These are phyloP conservation scores for Xerophyta viscosa DNA, from an alignment of 106 monocot species.

Conservation along the genomic window DNA sequence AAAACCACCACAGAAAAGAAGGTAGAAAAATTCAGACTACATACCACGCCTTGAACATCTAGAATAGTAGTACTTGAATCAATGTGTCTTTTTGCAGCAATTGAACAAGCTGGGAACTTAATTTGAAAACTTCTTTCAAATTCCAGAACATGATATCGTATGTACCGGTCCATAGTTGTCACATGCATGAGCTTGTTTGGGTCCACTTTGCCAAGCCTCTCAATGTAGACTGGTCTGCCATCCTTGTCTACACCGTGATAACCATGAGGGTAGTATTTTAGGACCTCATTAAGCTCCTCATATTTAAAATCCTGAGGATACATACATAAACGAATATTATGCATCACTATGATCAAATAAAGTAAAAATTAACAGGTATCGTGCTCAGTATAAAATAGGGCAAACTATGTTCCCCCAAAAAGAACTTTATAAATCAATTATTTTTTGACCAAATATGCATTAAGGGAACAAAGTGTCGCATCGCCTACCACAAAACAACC, in stretches of 20 bases:
- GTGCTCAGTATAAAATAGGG: no score
- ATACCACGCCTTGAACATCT: slow-evolving; percentile 75
- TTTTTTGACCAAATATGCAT: no score
- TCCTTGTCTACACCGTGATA: slow-evolving; percentile 74
- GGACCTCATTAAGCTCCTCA: slow-evolving; percentile 39
- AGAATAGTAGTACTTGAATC: slow-evolving; percentile 80
- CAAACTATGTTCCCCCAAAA: no score
- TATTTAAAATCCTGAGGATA: slow-evolving; percentile 44
- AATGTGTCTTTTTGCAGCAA: slow-evolving; percentile 77
- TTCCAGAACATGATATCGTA: slow-evolving; percentile 56
- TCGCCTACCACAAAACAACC: no score
- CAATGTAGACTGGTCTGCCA: slow-evolving; percentile 66
- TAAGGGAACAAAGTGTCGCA: no score
- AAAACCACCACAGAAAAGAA: neutral
- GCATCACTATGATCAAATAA: no score
- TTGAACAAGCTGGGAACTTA: slow-evolving; percentile 75
- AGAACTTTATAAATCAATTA: no score
- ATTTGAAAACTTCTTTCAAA: slow-evolving; percentile 54
- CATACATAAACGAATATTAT: no score
- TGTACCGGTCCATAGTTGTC: slow-evolving; percentile 55
- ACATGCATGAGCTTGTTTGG: slow-evolving; percentile 65
- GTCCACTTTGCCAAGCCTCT: slow-evolving; percentile 58
- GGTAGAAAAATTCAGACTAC: slow-evolving; percentile 5
- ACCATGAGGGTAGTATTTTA: slow-evolving; percentile 63
- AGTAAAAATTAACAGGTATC: no score